Evolutionary conservation across 176 grass and related monocot genomes (phyloP).

Genomic region (Secale cereale): DNA sequence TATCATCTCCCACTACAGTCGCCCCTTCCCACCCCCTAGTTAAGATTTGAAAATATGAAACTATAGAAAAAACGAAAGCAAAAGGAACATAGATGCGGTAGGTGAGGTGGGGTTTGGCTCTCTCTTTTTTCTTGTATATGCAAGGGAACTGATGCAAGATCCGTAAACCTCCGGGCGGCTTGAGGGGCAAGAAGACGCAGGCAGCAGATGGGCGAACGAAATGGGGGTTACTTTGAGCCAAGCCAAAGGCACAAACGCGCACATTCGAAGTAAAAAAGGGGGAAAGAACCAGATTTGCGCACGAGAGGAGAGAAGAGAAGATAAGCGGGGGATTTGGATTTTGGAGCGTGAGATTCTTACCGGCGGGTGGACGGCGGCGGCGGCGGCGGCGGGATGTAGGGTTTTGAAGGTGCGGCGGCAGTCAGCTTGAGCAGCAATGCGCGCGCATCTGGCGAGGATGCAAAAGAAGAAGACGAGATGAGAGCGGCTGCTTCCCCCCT

Average conservation of each 20-base stretch:
- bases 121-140: neutral
- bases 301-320: too few relatives aligned
- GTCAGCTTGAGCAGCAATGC: conserved; percentile 27
- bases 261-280: rapidly evolving
- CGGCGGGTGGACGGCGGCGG: neutral
- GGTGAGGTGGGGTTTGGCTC: conserved; percentile 7
- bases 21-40: neutral
- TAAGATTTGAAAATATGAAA: neutral
- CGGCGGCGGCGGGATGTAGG: neutral
- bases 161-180: conserved; percentile 21
- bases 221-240: neutral
- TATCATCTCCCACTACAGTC: neutral
- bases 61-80: neutral
- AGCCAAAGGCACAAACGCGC: neutral
- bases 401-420: neutral
- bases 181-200: neutral
- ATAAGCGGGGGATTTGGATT: neutral
- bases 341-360: conserved; percentile 4
- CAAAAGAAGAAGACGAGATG: conserved; percentile 34
- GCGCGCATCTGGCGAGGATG: conserved; percentile 32
- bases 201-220: neutral
- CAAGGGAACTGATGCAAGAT: conserved; percentile 42
- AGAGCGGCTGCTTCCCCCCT: neutral
- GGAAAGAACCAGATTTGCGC: neutral
- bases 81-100: conserved; percentile 41